Evolutionary conservation across 164 flowering plant genomes (phyloP), one percentile per base, ranked within the genome.

Genomic region (Aristolochia californica): DNA sequence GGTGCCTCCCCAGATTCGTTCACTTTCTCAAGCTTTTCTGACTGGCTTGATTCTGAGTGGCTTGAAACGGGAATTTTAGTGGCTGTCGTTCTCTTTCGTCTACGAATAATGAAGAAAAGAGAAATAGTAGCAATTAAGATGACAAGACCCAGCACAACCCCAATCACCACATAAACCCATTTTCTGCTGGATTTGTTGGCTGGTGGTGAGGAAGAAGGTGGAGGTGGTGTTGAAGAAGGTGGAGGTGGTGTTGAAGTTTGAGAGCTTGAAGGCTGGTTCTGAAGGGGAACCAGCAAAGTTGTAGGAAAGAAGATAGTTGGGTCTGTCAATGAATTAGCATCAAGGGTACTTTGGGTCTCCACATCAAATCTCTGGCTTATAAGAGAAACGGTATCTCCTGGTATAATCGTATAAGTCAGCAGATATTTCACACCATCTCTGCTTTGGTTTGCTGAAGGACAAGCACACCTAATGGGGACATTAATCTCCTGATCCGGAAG

Each of bases 401-500:
- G 5, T 16, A 2, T n/a, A 15, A 53, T 43, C 20, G 61, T 43
- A 57, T 87, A 87, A 24, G 78, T 81, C 53, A 81, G 52, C 60
- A 87, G 60, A 61, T 64, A 78, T 23, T 64, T 75, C 0, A 70
- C 67, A 15, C 85, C 87, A 22, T 58, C 53, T n/a, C 17, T 60
- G 17, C 40, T 64, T 68, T 87, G 88, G 14, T 69, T 68, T 28
- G 57, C 61, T 0, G 88, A 77, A 9, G 88, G 90, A 63, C 90
- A 84, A 59, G 90, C 90, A 56, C 95, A 84, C 50, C 82, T 59
- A 20, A 84, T 82, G 2, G 87, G 88, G 0, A 83, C 80, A 24
- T 21, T 66, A 34, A 91, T 55, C 48, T 38, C 66, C 12, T 43
- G 13, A n/a, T 87, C 91, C 16, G 56, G 7, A 16, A 0, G 15